Base-by-base conservation (phyloP, 257 asterid genomes). In the Capsicum baccatum region DNA sequence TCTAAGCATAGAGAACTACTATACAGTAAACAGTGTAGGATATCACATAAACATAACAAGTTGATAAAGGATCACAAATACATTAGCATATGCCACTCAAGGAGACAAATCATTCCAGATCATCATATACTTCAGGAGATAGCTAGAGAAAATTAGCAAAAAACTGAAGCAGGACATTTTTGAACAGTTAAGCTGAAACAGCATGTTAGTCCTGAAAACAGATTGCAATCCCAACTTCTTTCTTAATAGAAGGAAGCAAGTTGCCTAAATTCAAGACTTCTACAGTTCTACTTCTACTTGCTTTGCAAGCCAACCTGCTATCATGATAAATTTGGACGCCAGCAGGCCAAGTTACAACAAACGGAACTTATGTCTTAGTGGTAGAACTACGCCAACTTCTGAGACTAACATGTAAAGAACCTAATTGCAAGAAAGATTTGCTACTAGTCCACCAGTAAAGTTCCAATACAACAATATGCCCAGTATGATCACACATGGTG, bases 21-120 rank as follows among this genome's bases (percentile, higher is more conserved):
- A 17, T 73, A 73, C 39, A 47, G 39, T 47, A 47, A 17, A 73
- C 58, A 47, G 0, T n/a, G 58, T 3, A 47, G 58, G 39, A 47
- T 47, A 21, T 47, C 80, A 5, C 58, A 47, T 14, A 73, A 1
- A 73, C 79, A 71, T 71, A 11, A 47, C 10, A n/a, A 47, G 39
- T 73, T 73, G 58, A n/a, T n/a, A 47, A 67, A 71, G 39, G 39
- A 71, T 67, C 50, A 37, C 48, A 37, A 35, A 13, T 35, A 67
- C 74, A 7, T 67, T 67, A 67, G 50, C 74, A 67, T 67, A 67
- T 67, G 74, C 21, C n/a, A 13, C 74, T 13, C 19, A 35, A 67
- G 50, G 74, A 67, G 19, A 26, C 9, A 35, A 67, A 67, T 14
- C 48, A 67, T 14, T 35, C 19, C 3, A 12, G 74, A 44, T 71